A percentile compares a stretch with the other conserved stretches of the same genome.
Evolutionary conservation across 352 stramenopile genomes (phyloP).

Genomic region (Pythium utonaiense): DNA sequence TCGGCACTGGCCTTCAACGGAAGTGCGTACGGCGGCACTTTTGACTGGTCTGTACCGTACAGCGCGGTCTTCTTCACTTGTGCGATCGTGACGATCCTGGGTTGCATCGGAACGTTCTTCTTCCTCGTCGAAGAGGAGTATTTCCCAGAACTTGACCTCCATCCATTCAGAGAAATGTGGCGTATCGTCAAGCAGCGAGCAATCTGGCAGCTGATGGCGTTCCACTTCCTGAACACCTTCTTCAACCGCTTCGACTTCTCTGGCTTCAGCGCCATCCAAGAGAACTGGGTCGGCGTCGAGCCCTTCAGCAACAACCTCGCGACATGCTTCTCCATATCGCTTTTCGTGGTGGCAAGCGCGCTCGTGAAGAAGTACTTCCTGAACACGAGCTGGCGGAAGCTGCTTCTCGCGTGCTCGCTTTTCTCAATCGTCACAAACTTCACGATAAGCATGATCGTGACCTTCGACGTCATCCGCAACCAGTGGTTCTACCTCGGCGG

Average conservation of each 20-base stretch:
- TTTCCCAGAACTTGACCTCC: constrained; percentile 22
- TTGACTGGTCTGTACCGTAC: constrained; percentile 47
- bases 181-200: constrained; percentile 65
- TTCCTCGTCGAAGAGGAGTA: constrained; percentile 45
- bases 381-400: constrained; percentile 50
- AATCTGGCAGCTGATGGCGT: constrained; percentile 67
- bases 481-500: constrained; percentile 70
- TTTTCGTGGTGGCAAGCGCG: constrained; percentile 48
- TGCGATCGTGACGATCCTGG: constrained; percentile 34
- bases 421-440: constrained; percentile 46
- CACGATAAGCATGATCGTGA: constrained; percentile 42
- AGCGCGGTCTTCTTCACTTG: constrained; percentile 57
- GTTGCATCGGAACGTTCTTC: constrained; percentile 34
- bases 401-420: constrained; percentile 48
- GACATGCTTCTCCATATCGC: constrained; percentile 41
- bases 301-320: constrained; percentile 56
- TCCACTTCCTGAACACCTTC: constrained; percentile 67
- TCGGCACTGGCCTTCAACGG: constrained; percentile 64
- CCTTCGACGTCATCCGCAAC: constrained; percentile 56
- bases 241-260: constrained; percentile 55
- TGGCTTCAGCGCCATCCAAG: constrained; percentile 45
- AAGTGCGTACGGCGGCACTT: constrained; percentile 54
- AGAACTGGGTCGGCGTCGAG: constrained; percentile 56
- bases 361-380: constrained; percentile 61
- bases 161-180: constrained; percentile 61